Evolutionary conservation across 164 flowering plant species (phyloP).

Genomic region (Cinnamomum micranthum): DNA sequence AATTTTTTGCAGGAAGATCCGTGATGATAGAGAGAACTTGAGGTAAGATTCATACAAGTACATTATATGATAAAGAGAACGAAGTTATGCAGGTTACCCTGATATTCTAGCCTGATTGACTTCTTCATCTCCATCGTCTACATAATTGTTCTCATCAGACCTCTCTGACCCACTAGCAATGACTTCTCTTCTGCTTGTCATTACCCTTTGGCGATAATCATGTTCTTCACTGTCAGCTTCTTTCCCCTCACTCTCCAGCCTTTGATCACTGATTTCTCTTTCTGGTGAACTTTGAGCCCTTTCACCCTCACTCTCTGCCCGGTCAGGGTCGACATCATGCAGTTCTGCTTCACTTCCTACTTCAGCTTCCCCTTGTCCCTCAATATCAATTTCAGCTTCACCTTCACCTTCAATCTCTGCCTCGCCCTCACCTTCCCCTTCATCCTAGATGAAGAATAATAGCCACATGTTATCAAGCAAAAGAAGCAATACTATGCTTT

Average conservation of each 20-base stretch:
- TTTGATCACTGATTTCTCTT: slow-evolving; percentile 59
- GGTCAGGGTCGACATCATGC: slow-evolving; percentile 61
- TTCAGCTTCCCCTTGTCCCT: slow-evolving; percentile 85
- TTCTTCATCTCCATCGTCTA: slow-evolving; percentile 77
- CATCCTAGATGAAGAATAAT: slow-evolving; percentile 48
- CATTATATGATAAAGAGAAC: background rate
- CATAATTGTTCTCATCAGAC: slow-evolving; percentile 68
- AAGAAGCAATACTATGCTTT: background rate
- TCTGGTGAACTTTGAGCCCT: slow-evolving; percentile 78
- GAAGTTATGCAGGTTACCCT: slow-evolving; percentile 34
- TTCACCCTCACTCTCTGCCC: slow-evolving; percentile 87
- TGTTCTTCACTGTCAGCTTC: slow-evolving; percentile 78
- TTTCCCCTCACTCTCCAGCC: slow-evolving; percentile 67
- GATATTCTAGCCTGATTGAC: slow-evolving; percentile 68
- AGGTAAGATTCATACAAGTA: background rate
- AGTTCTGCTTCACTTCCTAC: slow-evolving; percentile 76
- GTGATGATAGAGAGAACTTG: background rate
- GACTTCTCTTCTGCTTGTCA: slow-evolving; percentile 62
- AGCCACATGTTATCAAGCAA: slow-evolving; percentile 1
- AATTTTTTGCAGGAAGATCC: background rate
- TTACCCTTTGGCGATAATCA: slow-evolving; percentile 66
- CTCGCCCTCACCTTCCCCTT: slow-evolving; percentile 45
- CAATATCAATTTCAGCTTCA: slow-evolving; percentile 52
- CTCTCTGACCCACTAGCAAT: slow-evolving; percentile 80
- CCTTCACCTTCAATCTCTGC: slow-evolving; percentile 23